phyloP scores from a whole-genome alignment of 2,329 filamentous ascomycete genomes.

The Tricladium varicosporioides region DNA sequence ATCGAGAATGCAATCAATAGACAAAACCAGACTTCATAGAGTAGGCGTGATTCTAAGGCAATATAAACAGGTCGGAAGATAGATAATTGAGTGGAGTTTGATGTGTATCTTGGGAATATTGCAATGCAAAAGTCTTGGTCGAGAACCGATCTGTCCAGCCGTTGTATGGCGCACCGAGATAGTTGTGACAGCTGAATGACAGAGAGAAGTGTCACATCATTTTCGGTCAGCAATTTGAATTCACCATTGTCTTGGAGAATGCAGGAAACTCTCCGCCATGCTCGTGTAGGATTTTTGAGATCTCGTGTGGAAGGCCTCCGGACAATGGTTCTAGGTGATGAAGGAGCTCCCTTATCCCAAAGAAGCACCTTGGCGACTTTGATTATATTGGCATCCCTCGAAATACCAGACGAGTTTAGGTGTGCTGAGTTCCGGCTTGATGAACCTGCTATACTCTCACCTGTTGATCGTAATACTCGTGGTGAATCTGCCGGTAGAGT shows the following conservation, averaged over 20 bases:
- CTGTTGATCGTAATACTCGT: constrained; percentile 12
- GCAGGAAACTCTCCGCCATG: constrained; percentile 85
- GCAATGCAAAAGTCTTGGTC: constrained; percentile 93
- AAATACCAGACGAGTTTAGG: constrained; percentile 52
- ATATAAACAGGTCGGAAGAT: constrained; percentile 87
- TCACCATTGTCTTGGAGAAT: constrained; percentile 94
- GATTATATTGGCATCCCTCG: constrained; percentile 82
- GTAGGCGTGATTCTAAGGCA: constrained; percentile 77
- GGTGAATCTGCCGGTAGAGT: constrained; percentile 21
- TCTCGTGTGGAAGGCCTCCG: constrained; percentile 53
- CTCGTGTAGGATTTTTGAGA: constrained; percentile 49
- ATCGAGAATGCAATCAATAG: constrained; percentile 87
- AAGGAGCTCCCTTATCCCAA: constrained; percentile 75
- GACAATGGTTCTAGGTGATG: constrained; percentile 52
- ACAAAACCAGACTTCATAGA: constrained; percentile 98
- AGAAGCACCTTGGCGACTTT: constrained; percentile 90
- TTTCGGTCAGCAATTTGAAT: constrained; percentile 85
- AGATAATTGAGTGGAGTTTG: constrained; percentile 68
- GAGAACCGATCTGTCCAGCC: constrained; percentile 84
- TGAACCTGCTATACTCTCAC: constrained; percentile 31
- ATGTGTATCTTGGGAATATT: constrained; percentile 90
- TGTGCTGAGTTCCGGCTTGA: constrained; percentile 42
- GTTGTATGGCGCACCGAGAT: constrained; percentile 85
- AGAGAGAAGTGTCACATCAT: constrained; percentile 75
- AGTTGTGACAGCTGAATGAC: constrained; percentile 86